Evolutionary conservation across 176 grass and related monocot species (phyloP).

Genomic region (Bonia amplexicaulis): DNA sequence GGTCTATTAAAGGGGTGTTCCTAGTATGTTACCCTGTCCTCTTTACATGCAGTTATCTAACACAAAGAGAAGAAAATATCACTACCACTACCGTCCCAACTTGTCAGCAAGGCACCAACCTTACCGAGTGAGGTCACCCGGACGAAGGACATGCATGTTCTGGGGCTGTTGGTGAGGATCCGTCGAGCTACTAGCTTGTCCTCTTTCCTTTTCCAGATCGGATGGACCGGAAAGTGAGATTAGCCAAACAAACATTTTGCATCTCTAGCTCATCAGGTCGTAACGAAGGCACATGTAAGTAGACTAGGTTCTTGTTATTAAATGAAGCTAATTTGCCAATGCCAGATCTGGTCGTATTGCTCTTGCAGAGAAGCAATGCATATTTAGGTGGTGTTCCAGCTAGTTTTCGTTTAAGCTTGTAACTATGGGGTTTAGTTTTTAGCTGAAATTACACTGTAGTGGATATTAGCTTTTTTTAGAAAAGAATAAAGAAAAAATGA

Average conservation of each 20-base stretch:
- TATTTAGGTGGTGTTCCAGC: background rate
- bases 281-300: conserved; percentile 31
- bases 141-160: background rate
- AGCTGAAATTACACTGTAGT: no score
- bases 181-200: conserved; percentile 21
- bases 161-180: conserved; percentile 5
- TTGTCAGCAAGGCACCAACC: background rate
- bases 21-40: background rate
- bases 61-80: background rate
- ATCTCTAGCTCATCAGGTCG: background rate
- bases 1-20: background rate
- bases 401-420: no score
- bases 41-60: background rate
- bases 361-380: conserved; percentile 7
- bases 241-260: conserved; percentile 4
- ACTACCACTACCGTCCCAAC: background rate
- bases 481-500: no score
- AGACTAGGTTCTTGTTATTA: background rate
- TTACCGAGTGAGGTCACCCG: background rate
- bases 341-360: conserved; percentile 21
- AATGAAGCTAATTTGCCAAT: background rate
- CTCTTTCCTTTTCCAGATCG: conserved; percentile 1
- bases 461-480: no score
- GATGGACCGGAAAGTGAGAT: background rate
- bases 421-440: no score